Conservation (phyloP, 2,329 filamentous ascomycete species). For the Aureobasidium sp. region DNA sequence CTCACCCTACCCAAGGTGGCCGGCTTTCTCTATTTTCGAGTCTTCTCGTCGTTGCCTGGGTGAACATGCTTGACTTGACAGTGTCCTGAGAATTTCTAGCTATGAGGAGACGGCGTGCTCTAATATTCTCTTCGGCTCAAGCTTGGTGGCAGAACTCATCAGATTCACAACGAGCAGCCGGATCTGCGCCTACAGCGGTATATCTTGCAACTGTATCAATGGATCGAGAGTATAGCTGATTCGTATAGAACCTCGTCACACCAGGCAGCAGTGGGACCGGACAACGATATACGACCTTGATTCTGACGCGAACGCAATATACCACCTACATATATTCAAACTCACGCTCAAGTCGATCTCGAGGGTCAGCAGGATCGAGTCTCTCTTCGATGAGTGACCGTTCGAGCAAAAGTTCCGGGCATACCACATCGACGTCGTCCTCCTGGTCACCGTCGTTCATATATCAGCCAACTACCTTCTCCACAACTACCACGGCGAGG, state of each 20-base stretch:
- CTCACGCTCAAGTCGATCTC: not conserved
- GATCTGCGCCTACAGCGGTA: not conserved
- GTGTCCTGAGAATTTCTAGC: not conserved
- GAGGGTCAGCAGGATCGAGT: too few species aligned
- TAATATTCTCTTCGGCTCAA: not conserved
- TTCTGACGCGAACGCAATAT: not conserved
- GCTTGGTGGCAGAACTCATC: slow-evolving; percentile 4
- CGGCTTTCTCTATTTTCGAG: not conserved
- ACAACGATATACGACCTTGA: not conserved
- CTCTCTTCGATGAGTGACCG: not conserved
- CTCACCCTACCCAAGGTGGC: not conserved
- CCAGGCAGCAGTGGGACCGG: not conserved
- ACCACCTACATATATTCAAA: not conserved
- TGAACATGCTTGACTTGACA: not conserved
- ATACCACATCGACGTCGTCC: not conserved
- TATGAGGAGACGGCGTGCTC: slow-evolving; percentile 1
- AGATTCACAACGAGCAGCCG: not conserved
- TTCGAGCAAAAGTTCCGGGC: not conserved
- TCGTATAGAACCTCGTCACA: not conserved
- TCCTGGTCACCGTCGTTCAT: not conserved
- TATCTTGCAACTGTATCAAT: not conserved
- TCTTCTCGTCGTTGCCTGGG: not conserved
- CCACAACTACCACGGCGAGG: not conserved
- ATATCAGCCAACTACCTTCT: not conserved
- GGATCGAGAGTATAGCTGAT: not conserved